Conservation (phyloP, 441 rosid genomes). For the Populus hybrid region DNA sequence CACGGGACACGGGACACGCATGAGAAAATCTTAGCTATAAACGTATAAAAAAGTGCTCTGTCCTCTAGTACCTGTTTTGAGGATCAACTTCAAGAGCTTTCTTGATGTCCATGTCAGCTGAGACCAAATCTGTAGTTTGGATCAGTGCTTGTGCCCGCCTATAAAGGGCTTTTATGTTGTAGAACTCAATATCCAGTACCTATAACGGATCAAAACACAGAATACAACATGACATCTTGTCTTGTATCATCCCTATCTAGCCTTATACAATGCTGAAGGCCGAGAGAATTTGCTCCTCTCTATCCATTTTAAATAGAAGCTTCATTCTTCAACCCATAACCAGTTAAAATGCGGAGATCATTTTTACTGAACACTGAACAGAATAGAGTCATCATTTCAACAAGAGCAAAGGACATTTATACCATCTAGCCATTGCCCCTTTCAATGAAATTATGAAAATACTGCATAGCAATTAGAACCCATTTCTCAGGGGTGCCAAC, state of each 20-base stretch:
- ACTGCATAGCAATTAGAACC: background rate
- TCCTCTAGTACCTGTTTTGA: slow-evolving; percentile 40
- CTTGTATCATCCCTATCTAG: background rate
- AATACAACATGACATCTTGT: slow-evolving; percentile 9
- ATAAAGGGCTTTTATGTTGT: slow-evolving; percentile 56
- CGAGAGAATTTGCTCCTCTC: background rate
- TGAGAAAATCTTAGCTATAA: background rate
- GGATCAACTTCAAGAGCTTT: slow-evolving; percentile 61
- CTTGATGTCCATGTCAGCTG: slow-evolving; percentile 53
- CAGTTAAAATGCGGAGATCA: background rate
- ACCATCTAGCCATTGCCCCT: background rate
- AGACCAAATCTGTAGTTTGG: slow-evolving; percentile 43
- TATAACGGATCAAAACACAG: slow-evolving; percentile 18
- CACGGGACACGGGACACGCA: background rate
- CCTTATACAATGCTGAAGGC: background rate
- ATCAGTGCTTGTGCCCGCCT: slow-evolving; percentile 63
- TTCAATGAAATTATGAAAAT: background rate
- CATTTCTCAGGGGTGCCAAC: background rate
- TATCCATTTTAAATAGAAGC: background rate
- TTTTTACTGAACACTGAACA: background rate
- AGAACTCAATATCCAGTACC: slow-evolving; percentile 54
- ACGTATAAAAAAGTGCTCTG: background rate
- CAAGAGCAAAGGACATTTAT: background rate
- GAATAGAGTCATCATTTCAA: background rate
- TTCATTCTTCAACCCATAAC: background rate